Base-by-base conservation (phyloP, 2,329 filamentous ascomycete species). In the Trichoderma koningii region DNA sequence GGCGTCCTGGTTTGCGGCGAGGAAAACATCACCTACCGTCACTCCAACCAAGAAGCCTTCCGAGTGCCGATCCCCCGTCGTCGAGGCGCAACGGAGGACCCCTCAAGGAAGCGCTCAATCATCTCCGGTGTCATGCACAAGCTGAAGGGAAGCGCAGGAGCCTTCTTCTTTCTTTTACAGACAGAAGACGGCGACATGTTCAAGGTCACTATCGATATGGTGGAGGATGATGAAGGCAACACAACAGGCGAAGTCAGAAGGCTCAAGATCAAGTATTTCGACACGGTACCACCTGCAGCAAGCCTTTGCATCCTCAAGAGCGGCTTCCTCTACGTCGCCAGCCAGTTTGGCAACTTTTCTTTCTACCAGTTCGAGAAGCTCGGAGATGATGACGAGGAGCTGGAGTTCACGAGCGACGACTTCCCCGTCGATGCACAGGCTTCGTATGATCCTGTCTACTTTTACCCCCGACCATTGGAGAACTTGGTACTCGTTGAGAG, bases 321-420 rank as follows among this genome's bases (percentile, higher is more conserved):
- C 69, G 96, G 95, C 30, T 99, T 97, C 74, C 84, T 99, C 12
- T 99, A 95, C 73, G 90, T 94, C 61, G 92, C 93, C 7, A 92
- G 91, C 72, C 94, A 99, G 76, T 93, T 90, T 68, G 95, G 96
- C 34, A 95, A 97, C 74, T 91, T 96, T 74, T 88, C 93, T 66
- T 93, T 99, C 70, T 99, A 98, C 76, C 94, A 98, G 75, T 96
- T 99, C 68, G 93, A 97, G 76, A 96, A 97, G 73, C 86, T 99
- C 7, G 96, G 94, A 48, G 95, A 99, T 68, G 94, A 98, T 71
- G 93, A 96, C 68, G 90, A 96, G 2, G 93, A 98, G 76, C 83
- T 87, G 0, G 90, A 97, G 73, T 97, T 93, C 72, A 84, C 82
- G 28, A 97, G 93, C 76, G 92, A 95, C 61, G 83, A 90, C 68